These are phyloP conservation scores for Ceratobasidium sp. DNA, from an alignment of 1,284 basidiomycete genomes.

Conservation along the genomic window DNA sequence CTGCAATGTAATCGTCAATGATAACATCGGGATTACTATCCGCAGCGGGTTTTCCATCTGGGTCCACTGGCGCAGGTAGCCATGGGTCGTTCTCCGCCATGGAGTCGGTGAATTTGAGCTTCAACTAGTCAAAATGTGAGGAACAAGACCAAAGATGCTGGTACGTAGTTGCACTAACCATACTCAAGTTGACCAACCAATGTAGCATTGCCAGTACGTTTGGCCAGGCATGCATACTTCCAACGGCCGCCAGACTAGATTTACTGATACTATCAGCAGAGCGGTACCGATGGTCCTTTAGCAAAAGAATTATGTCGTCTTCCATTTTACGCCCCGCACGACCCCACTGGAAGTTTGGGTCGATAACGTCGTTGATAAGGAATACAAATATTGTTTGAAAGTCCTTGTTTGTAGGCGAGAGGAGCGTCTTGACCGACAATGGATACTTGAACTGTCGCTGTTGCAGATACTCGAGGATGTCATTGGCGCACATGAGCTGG, in stretches of 20 bases:
- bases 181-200: constrained; percentile 84
- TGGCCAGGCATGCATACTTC: constrained; percentile 85
- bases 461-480: constrained; percentile 73
- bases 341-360: constrained; percentile 63
- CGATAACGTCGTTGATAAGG: constrained; percentile 68
- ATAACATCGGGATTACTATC: constrained; percentile 69
- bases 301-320: constrained; percentile 75
- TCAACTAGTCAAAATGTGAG: constrained; percentile 16
- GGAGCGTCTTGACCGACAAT: constrained; percentile 57
- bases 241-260: constrained; percentile 84
- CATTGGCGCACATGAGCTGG: constrained; percentile 74
- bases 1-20: constrained; percentile 74
- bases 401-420: constrained; percentile 79
- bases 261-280: constrained; percentile 73
- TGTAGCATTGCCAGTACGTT: constrained; percentile 79
- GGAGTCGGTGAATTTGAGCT: constrained; percentile 11
- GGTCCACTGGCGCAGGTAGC: constrained; percentile 44
- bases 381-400: constrained; percentile 82
- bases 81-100: constrained; percentile 38
- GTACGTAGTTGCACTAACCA: constrained; percentile 55
- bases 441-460: constrained; percentile 65
- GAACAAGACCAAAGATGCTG: constrained; percentile 45
- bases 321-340: constrained; percentile 67
- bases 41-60: constrained; percentile 62
- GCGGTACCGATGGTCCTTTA: constrained; percentile 80